These are phyloP conservation scores for Suillus decipiens DNA, from an alignment of 768 basidiomycete genomes.

Conservation along the genomic window DNA sequence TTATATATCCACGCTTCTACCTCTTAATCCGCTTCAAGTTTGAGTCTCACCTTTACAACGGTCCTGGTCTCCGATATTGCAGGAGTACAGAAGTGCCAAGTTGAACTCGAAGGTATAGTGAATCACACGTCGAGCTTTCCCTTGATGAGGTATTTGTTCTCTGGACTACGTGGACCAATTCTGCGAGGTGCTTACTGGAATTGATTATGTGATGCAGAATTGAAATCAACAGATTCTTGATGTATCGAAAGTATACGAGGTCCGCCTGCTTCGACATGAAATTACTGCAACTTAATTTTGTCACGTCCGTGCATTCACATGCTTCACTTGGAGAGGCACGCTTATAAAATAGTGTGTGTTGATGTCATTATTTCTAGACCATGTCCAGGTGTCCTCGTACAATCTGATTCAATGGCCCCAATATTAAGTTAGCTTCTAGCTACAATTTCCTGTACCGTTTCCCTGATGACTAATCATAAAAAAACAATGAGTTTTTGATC, in stretches of 20 bases:
- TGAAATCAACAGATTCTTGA: neutral
- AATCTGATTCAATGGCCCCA: neutral
- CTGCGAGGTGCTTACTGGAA: neutral
- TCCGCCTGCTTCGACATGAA: neutral
- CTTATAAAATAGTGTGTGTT: conserved; percentile 29
- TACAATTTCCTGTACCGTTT: no score
- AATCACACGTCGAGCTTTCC: neutral
- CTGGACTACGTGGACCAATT: neutral
- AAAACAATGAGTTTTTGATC: neutral
- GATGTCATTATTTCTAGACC: conserved; percentile 17
- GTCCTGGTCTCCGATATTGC: neutral
- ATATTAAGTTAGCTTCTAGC: no score
- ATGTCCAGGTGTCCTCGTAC: neutral
- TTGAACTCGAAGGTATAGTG: conserved; percentile 5
- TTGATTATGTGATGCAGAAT: neutral
- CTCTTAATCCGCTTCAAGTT: conserved; percentile 1
- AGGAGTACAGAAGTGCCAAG: neutral
- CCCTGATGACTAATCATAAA: neutral
- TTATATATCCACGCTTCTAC: conserved; percentile 6
- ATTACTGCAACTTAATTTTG: neutral
- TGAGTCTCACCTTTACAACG: neutral
- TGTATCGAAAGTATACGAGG: neutral
- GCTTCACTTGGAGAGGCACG: conserved; percentile 26
- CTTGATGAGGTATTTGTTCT: conserved; percentile 1
- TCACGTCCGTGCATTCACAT: neutral